phyloP scores from a whole-genome alignment of 495 filamentous ascomycete genomes.

The Annulohypoxylon stygium region DNA sequence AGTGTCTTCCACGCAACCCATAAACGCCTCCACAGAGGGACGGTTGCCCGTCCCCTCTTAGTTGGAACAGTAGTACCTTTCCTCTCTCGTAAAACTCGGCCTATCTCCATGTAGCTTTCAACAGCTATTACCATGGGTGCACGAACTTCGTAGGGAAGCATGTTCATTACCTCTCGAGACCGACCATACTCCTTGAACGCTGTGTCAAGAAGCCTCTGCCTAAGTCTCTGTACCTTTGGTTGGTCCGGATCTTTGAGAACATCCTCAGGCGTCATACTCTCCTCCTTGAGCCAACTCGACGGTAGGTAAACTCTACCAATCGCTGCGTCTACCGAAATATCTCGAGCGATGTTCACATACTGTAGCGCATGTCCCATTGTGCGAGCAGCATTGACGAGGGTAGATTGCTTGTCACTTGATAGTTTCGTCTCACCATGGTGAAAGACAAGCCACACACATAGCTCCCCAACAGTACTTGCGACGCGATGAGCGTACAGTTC shows the following conservation, averaged over 20 bases:
- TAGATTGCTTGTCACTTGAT: slow-evolving; percentile 36
- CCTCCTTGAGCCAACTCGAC: slow-evolving; percentile 68
- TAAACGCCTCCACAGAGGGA: slow-evolving; percentile 66
- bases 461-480: slow-evolving; percentile 75
- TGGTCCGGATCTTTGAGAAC: slow-evolving; percentile 63
- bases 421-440: slow-evolving; percentile 58
- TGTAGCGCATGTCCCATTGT: slow-evolving; percentile 77
- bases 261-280: slow-evolving; percentile 63
- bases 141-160: slow-evolving; percentile 67
- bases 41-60: slow-evolving; percentile 69
- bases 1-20: slow-evolving; percentile 68
- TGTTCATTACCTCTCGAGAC: slow-evolving; percentile 64
- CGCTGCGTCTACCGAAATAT: slow-evolving; percentile 71
- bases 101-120: slow-evolving; percentile 82
- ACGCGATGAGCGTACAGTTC: slow-evolving; percentile 70
- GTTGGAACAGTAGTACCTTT: slow-evolving; percentile 52
- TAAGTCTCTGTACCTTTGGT: slow-evolving; percentile 58
- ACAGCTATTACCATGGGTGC: slow-evolving; percentile 74
- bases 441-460: slow-evolving; percentile 73
- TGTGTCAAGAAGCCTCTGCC: slow-evolving; percentile 64
- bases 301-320: slow-evolving; percentile 75
- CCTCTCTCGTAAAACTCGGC: slow-evolving; percentile 64
- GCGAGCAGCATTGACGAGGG: slow-evolving; percentile 61
- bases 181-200: slow-evolving; percentile 68
- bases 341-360: slow-evolving; percentile 78